Evolutionary conservation across 2,329 filamentous ascomycete species (phyloP).

Genomic region (Aspergillus transmontanensis): DNA sequence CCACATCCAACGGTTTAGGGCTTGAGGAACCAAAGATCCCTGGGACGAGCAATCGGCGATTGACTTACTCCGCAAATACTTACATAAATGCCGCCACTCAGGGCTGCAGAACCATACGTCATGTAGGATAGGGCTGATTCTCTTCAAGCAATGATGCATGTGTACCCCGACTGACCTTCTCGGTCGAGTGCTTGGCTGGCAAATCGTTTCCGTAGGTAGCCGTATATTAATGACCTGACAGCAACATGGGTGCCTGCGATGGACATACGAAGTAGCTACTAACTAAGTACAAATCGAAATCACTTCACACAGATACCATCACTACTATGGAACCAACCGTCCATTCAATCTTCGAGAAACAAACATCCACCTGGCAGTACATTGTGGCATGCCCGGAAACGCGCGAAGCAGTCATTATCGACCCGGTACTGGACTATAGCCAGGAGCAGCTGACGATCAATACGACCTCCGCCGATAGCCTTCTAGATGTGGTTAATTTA

Average conservation of each 20-base stretch:
- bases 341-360: constrained; percentile 44
- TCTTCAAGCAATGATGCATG: background rate
- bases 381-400: constrained; percentile 57
- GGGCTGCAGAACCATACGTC: background rate
- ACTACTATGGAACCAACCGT: constrained; percentile 36
- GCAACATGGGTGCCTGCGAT: background rate
- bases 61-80: background rate
- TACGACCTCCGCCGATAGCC: constrained; percentile 53
- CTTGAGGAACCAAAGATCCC: background rate
- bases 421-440: constrained; percentile 61
- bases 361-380: constrained; percentile 62
- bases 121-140: background rate
- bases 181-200: background rate
- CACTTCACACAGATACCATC: background rate
- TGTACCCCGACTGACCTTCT: background rate
- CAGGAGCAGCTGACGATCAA: constrained; percentile 42
- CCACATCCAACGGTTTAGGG: background rate
- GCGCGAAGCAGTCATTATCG: constrained; percentile 56
- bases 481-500: constrained; percentile 48
- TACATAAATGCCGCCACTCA: background rate
- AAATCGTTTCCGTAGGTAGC: background rate
- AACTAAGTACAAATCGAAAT: background rate
- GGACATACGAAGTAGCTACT: background rate
- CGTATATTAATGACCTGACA: background rate
- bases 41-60: background rate